Evolutionary conservation across 805 yeast genomes (phyloP), one percentile per base, ranked within the genome.

Genomic region (Zygoascus ofunaensis): DNA sequence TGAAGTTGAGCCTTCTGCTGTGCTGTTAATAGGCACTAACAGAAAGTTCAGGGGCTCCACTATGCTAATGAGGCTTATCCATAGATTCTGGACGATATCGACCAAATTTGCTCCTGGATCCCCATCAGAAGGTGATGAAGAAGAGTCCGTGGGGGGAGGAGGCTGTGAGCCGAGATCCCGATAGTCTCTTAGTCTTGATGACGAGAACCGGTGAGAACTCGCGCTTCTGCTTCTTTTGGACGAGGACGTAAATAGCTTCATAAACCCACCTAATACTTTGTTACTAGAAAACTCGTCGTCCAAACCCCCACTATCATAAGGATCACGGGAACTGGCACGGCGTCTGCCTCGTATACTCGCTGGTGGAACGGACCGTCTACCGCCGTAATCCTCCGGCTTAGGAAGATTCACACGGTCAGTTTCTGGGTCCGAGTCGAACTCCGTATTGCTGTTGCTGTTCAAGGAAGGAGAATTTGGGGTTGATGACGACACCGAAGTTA

Each of bases 11-110:
- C 38, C 39, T 12, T 48, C 37, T n/a, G 30, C n/a, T 8, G 41
- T 30, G 8, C 46, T 39, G 23, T 33, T 35, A n/a, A 44, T 44
- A 22, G 45, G 41, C 24, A 39, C 41, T 36, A 43, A 33, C 26
- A 48, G 26, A 34, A 45, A 43, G 36, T 34, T 28, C 36, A 46
- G 21, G 22, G 28, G 34, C 7, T 48, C 46, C 19, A 48, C 14
- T 32, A 43, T 5, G 21, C 36, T 19, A 28, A 49, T 35, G 15
- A 46, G 17, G 5, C 39, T 40, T 12, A 46, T 26, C 33, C 37
- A 34, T 5, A 37, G 12, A 7, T 26, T 7, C 30, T 26, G 30
- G 7, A 26, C 12, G 12, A 26, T 26, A 8, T 12, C 30, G 10
- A 26, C 12, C 10, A 26, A 8, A 26, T 26, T 12, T n/a, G n/a